phyloP scores from a whole-genome alignment of 352 stramenopile species.

The Globisporangium rhizosaccharum region DNA sequence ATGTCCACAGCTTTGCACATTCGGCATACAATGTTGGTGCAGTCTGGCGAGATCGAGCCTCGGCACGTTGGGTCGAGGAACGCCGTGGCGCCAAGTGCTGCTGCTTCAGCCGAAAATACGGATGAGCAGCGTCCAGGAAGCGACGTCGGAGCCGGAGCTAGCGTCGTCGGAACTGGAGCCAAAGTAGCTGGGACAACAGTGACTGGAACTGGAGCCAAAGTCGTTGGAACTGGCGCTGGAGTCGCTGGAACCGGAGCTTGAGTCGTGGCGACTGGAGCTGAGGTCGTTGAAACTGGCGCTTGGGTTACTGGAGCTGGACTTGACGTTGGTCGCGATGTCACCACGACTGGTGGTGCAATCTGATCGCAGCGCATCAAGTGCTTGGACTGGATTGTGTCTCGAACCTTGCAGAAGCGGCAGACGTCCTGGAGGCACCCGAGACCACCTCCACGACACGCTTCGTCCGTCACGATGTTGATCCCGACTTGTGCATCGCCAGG shows the following conservation, averaged over 20 bases:
- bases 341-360: neutral
- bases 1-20: neutral
- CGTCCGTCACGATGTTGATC: conserved; percentile 13
- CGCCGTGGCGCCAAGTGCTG: neutral
- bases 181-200: neutral
- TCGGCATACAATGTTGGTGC: conserved; percentile 1
- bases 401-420: conserved; percentile 15
- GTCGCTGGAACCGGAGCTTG: neutral
- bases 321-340: neutral
- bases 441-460: conserved; percentile 7
- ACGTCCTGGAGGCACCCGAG: conserved; percentile 14
- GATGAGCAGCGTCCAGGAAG: neutral
- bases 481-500: conserved; percentile 9
- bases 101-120: neutral
- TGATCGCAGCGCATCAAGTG: conserved; percentile 9
- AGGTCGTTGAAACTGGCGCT: neutral
- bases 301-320: neutral
- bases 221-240: neutral
- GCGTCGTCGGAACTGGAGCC: neutral
- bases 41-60: neutral
- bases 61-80: neutral
- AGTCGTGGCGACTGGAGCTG: neutral
- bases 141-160: neutral
- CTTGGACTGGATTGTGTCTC: conserved; percentile 8
- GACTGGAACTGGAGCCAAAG: neutral